phyloP scores from a whole-genome alignment of 2,329 filamentous ascomycete species.

The Verticillium longisporum region DNA sequence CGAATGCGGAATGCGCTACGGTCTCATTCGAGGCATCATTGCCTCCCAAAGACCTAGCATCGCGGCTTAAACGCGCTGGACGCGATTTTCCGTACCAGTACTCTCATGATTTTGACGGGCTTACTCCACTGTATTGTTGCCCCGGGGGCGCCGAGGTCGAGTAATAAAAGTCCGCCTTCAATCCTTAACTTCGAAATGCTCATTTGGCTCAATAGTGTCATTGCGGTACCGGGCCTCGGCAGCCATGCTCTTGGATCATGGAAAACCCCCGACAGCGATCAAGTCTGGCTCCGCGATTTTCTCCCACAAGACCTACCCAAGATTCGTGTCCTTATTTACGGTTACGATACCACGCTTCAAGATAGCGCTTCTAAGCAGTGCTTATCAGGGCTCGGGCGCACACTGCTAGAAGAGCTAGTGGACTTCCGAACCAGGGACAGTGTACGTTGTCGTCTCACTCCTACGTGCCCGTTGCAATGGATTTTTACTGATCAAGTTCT shows the following conservation, averaged over 20 bases:
- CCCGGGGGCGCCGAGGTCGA: conserved; percentile 10
- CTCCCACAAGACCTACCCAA: conserved; percentile 15
- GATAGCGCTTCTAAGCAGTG: conserved; percentile 14
- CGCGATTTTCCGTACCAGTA: conserved; percentile 6
- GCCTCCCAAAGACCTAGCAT: too few relatives aligned
- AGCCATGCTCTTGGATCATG: conserved; percentile 21
- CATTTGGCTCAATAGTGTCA: conserved; percentile 11
- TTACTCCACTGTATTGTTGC: conserved; percentile 17
- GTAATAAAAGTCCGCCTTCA: conserved; percentile 8
- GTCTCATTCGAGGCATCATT: too few relatives aligned
- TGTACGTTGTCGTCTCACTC: conserved; percentile 3
- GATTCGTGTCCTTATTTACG: conserved; percentile 19
- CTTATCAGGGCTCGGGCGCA: conserved; percentile 11
- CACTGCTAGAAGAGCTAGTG: conserved; percentile 9
- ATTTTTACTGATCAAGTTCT: neutral
- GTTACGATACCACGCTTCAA: conserved; percentile 19
- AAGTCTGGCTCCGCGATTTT: conserved; percentile 22
- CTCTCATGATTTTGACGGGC: conserved; percentile 13
- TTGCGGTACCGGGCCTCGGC: conserved; percentile 21
- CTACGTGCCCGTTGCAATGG: too few relatives aligned
- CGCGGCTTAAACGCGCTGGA: neutral
- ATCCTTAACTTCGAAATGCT: conserved; percentile 2
- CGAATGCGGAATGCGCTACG: too few relatives aligned
- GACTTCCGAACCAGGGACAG: conserved; percentile 8
- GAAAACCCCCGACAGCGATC: conserved; percentile 15